Evolutionary conservation across 2,329 filamentous ascomycete species (phyloP), one percentile per base, ranked within the genome.

Genomic region (Myrmaecium sp.): DNA sequence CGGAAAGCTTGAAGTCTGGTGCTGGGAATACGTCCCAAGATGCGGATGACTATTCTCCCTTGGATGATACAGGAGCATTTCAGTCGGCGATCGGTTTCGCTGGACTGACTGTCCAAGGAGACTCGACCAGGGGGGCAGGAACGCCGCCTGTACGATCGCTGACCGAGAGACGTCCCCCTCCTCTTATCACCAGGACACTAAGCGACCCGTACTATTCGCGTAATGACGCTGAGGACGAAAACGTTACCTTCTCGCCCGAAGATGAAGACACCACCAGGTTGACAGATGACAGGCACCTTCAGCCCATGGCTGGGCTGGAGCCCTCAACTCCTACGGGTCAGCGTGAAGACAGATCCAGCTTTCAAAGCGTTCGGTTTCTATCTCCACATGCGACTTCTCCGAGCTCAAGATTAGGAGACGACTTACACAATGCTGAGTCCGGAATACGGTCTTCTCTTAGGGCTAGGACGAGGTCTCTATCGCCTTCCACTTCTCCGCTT

Each of bases 221-320:
- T 25, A 35, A 50, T 31, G 59, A 67, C 34, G 70, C 70, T 35
- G 41, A 66, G 30, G 59, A 58, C 29, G 55, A 58, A 18, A 57
- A 60, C n/a, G 41, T 62, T 30, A 71, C 67, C 41, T 65, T 65
- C 33, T 60, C 67, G 4, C 57, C 60, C 17, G 51, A 57, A 21
- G 60, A 68, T 34, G 59, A 69, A 47, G 54, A 75, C 57, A 63
- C 68, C 43, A 50, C 69, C 45, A 66, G 61, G 9, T 48, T 74
- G 44, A 76, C 70, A 1, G 62, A 70, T 37, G 45, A 52, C 29
- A 57, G 52, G 31, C 59, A 65, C 34, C 44, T 72, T 22, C 62
- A 69, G 34, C 66, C 68, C 22, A 65, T 71, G 22, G 64, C 60
- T 34, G 63, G 64, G 11, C 55, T 56, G 11, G 34, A 40, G 15